Evolutionary conservation across 2,329 filamentous ascomycete genomes (phyloP), one percentile per base, ranked within the genome.

Genomic region (Tolypocladium tropicale): DNA sequence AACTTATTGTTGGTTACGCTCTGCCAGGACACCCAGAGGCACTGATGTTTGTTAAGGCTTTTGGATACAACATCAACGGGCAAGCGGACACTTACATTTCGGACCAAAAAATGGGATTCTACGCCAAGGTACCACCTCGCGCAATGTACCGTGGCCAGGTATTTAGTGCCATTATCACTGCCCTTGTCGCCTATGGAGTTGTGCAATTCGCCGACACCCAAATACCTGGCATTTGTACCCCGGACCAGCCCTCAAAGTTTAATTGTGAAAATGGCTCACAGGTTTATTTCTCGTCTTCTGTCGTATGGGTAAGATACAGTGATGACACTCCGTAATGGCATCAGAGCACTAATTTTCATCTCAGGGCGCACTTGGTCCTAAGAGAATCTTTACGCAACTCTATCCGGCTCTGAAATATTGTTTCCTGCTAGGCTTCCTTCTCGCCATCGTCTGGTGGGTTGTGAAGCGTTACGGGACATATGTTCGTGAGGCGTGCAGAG

Each of bases 391-490:
- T 60, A 67, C 69, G 49, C 63, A 68, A 21, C 62, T 75, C 34
- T 76, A 76, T 58, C 73, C 72, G 2, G 59, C 72, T n/a, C 65
- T 76, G 54, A 72, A 73, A 60, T 76, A 71, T 67, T 75, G 73
- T 55, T 76, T 76, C 65, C 64, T 75, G 10, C 68, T 75, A 34
- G 74, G 74, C 4, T 60, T 67, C 28, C 58, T 64, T 41, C 62
- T 76, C 12, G 68, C 72, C 16, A 14, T 76, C 6, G 53, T 69
- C 3, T 76, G 74, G 59, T 66, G 54, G 56, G 86, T 87, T 6
- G 79, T 88, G 64, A 90, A 90, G 65, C 86, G 88, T 1, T 91
- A 91, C 66, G 67, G 64, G 53, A 53, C 59, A 0, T 32, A 52
- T 5, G 16, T 61, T 16, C 57, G 56, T 12, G 10, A 56, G n/a